phyloP scores from a whole-genome alignment of 2,329 filamentous ascomycete genomes.

The Xylariaceae sp. region DNA sequence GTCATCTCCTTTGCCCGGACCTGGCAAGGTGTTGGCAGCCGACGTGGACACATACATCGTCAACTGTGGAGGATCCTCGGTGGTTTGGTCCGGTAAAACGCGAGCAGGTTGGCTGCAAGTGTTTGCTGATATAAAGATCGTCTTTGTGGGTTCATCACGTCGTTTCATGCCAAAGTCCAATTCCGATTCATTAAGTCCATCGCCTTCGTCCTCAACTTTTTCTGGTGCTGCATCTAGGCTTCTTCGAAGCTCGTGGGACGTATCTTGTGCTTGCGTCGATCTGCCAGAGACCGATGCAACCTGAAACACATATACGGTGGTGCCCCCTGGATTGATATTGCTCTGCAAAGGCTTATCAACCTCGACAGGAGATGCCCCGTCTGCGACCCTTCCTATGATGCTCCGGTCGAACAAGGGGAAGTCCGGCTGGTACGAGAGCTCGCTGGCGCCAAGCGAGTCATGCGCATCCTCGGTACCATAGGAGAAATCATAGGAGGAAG shows the following conservation, averaged over 20 bases:
- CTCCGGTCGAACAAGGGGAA: conserved; percentile 58
- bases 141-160: conserved; percentile 36
- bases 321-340: conserved; percentile 59
- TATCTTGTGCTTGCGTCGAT: conserved; percentile 21
- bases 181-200: conserved; percentile 19
- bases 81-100: conserved; percentile 42
- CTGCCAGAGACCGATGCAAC: conserved; percentile 47
- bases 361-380: conserved; percentile 45
- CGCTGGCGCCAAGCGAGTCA: conserved; percentile 23
- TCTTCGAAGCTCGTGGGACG: conserved; percentile 25
- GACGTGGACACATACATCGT: conserved; percentile 70
- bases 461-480: conserved; percentile 19
- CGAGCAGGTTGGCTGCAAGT: conserved; percentile 72
- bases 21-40: conserved; percentile 58
- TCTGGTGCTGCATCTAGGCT: conserved; percentile 21
- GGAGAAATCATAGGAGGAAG: conserved; percentile 16
- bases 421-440: conserved; percentile 50
- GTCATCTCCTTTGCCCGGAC: conserved; percentile 47
- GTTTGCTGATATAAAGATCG: conserved; percentile 77
- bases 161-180: conserved; percentile 18
- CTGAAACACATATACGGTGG: conserved; percentile 60
- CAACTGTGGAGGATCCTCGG: conserved; percentile 61
- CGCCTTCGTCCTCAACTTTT: conserved; percentile 17
- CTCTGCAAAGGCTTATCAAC: conserved; percentile 61
- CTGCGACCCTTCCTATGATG: conserved; percentile 57